Evolutionary conservation across 108 stramenopile genomes (phyloP).

Genomic region (Heterococcus sp.): DNA sequence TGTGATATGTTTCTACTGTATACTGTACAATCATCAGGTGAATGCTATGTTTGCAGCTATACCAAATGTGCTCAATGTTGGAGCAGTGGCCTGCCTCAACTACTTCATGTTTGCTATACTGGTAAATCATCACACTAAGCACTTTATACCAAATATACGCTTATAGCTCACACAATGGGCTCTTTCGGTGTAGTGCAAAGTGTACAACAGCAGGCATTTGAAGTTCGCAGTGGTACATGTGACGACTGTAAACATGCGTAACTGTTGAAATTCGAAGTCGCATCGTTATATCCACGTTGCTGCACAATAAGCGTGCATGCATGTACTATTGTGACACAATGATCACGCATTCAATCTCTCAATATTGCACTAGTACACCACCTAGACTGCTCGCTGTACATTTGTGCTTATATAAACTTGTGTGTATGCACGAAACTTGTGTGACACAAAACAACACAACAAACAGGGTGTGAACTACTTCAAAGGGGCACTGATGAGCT

Average conservation of each 20-base stretch:
- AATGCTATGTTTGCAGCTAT: constrained; percentile 18
- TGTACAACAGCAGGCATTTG: background rate
- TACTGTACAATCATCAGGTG: no score
- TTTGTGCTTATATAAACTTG: background rate
- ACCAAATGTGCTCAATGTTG: constrained; percentile 61
- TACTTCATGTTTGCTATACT: constrained; percentile 69
- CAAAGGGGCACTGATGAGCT: constrained; percentile 1
- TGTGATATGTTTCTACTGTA: no score
- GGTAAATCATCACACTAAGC: constrained; percentile 66
- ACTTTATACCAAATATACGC: background rate
- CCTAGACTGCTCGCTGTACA: background rate
- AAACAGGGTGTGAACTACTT: background rate
- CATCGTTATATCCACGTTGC: no score
- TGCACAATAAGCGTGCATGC: no score
- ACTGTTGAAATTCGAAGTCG: no score
- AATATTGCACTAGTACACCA: background rate
- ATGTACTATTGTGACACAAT: background rate
- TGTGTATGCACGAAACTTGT: background rate
- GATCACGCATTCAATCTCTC: background rate
- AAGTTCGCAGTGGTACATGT: constrained; percentile 32
- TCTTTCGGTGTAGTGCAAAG: background rate
- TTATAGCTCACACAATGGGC: background rate
- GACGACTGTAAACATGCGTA: background rate
- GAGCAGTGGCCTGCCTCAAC: constrained; percentile 63
- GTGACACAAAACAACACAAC: background rate